These are phyloP conservation scores for Aleurites moluccanus DNA, from an alignment of 441 rosid genomes.

Conservation along the genomic window DNA sequence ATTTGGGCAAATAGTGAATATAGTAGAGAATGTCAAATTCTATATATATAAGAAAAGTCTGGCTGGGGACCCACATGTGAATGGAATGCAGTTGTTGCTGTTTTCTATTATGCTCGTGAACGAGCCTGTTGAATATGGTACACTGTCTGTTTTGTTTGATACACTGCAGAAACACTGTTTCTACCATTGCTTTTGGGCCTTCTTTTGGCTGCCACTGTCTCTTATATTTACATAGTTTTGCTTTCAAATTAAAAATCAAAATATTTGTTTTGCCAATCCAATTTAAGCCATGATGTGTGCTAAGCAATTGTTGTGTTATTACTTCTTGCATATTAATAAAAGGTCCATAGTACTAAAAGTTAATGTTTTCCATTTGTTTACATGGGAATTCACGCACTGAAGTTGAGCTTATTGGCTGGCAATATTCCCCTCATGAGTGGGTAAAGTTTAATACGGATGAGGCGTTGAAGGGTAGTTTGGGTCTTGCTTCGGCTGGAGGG, in stretches of 20 bases:
- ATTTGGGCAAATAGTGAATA: neutral
- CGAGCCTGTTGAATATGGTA: neutral
- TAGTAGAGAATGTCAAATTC: neutral
- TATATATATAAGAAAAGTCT: neutral
- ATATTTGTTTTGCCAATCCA: neutral
- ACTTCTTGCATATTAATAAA: too few species aligned
- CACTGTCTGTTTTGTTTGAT: slow-evolving; percentile 17
- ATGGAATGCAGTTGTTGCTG: too few species aligned
- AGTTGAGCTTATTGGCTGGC: too few species aligned
- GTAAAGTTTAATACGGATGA: too few species aligned
- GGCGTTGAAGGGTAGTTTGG: too few species aligned
- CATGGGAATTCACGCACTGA: too few species aligned
- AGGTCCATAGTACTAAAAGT: neutral
- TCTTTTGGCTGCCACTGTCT: neutral
- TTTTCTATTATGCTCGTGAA: slow-evolving; percentile 21
- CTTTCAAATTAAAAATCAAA: neutral
- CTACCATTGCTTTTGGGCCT: neutral
- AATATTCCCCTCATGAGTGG: too few species aligned
- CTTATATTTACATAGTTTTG: neutral
- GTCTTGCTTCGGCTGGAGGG: too few species aligned
- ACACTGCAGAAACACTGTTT: neutral
- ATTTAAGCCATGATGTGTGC: neutral
- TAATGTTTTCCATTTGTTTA: too few species aligned
- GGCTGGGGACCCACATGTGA: neutral
- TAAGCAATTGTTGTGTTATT: too few species aligned